Evolutionary conservation across 2,329 filamentous ascomycete species (phyloP).

Genomic region (Mycosphaerella sp.): DNA sequence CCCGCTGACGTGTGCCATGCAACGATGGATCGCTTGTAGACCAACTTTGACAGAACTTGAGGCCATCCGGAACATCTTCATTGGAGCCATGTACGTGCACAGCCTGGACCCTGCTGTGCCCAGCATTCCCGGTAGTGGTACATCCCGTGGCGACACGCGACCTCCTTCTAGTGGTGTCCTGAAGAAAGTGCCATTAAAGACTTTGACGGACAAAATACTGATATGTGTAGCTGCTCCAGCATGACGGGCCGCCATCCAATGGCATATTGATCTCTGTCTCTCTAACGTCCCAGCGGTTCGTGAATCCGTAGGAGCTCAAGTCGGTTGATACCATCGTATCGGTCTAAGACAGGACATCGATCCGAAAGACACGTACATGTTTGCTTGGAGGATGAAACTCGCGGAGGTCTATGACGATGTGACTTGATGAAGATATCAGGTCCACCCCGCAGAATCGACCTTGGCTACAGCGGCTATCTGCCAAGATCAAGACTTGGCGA

Average conservation of each 20-base stretch:
- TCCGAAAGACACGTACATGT: neutral
- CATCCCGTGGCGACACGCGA: neutral
- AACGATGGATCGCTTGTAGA: conserved; percentile 8
- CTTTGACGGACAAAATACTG: neutral
- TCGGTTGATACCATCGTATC: too few species aligned
- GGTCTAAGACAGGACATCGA: too few species aligned
- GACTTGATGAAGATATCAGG: conserved; percentile 8
- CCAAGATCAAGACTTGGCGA: conserved; percentile 6
- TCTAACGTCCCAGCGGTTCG: too few species aligned
- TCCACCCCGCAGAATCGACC: conserved; percentile 9
- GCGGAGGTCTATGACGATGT: conserved; percentile 11
- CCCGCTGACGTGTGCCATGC: conserved; percentile 19
- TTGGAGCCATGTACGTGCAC: conserved; percentile 13
- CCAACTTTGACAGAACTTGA: conserved; percentile 11
- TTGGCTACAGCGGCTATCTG: conserved; percentile 10
- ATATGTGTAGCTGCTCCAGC: too few species aligned
- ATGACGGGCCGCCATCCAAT: too few species aligned
- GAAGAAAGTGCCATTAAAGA: neutral
- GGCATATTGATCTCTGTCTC: too few species aligned
- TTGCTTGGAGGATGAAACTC: neutral
- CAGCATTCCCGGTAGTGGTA: neutral
- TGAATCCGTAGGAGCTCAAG: too few species aligned
- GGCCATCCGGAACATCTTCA: conserved; percentile 2
- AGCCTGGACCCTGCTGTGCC: conserved; percentile 11
- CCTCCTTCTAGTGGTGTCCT: neutral